phyloP scores from a whole-genome alignment of 352 stramenopile genomes.

The Plasmopara muralis region DNA sequence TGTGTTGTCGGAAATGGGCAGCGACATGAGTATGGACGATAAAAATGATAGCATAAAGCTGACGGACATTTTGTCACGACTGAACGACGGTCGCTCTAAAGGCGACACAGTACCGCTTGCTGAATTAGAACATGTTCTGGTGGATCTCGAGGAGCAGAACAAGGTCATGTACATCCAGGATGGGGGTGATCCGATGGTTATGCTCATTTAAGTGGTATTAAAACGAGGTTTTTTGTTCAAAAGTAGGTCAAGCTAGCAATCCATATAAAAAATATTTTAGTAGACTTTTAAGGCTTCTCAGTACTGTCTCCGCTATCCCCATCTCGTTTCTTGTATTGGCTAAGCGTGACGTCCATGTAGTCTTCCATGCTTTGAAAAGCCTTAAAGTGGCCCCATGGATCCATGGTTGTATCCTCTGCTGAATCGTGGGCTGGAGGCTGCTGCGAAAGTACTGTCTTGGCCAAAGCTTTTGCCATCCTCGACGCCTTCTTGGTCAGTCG shows the following conservation, averaged over 20 bases:
- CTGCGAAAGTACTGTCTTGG: conserved; percentile 3
- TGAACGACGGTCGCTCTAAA: conserved; percentile 42
- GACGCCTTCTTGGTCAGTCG: conserved; percentile 15
- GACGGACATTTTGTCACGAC: conserved; percentile 41
- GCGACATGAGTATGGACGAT: conserved; percentile 41
- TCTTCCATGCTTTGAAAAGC: conserved; percentile 62
- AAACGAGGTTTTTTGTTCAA: not conserved
- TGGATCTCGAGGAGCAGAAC: conserved; percentile 80
- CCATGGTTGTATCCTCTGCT: conserved; percentile 2
- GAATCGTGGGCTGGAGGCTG: not conserved
- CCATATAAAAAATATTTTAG: too few species aligned
- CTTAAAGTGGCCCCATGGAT: conserved; percentile 50
- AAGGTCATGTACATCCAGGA: conserved; percentile 88
- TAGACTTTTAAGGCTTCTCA: conserved; percentile 5
- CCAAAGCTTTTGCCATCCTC: conserved; percentile 6
- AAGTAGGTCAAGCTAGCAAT: too few species aligned
- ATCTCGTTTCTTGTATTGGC: conserved; percentile 55
- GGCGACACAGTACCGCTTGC: conserved; percentile 28
- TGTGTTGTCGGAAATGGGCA: conserved; percentile 54
- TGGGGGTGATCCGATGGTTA: conserved; percentile 69
- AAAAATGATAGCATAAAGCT: conserved; percentile 63
- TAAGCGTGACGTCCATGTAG: conserved; percentile 61
- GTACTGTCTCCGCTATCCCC: not conserved
- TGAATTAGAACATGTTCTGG: conserved; percentile 66
- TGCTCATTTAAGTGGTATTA: conserved; percentile 66